phyloP scores from a whole-genome alignment of 2,329 filamentous ascomycete genomes.

The Pestalotiopsis sp. region DNA sequence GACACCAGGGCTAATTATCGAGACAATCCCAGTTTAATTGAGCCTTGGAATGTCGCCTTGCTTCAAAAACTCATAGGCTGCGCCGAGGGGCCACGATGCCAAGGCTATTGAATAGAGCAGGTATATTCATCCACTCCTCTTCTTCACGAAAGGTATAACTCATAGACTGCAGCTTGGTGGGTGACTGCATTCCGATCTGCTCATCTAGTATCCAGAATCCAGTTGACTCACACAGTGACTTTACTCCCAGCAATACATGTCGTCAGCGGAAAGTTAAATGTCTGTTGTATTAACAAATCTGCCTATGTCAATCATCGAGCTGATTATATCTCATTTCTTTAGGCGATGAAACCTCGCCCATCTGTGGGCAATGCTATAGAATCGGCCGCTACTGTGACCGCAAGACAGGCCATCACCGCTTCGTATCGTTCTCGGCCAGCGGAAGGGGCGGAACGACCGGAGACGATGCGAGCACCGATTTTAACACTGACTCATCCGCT shows the following conservation, averaged over 20 bases:
- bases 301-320: neutral
- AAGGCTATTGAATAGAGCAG: constrained; percentile 2
- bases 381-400: constrained; percentile 37
- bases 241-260: neutral
- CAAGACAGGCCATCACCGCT: constrained; percentile 21
- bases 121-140: neutral
- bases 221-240: too few relatives aligned
- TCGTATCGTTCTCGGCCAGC: neutral
- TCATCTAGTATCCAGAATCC: neutral
- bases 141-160: neutral
- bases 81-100: neutral
- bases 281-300: neutral
- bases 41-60: too few relatives aligned
- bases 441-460: neutral
- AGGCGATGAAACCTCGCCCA: constrained; percentile 36
- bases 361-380: constrained; percentile 35
- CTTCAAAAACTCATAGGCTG: too few relatives aligned
- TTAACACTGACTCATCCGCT: neutral
- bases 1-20: too few relatives aligned
- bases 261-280: neutral
- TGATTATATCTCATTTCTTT: too few relatives aligned
- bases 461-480: too few relatives aligned
- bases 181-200: neutral
- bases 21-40: too few relatives aligned
- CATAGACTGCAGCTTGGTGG: neutral